Evolutionary conservation across 2,329 filamentous ascomycete genomes (phyloP).

Genomic region (Colletotrichum eleusines): DNA sequence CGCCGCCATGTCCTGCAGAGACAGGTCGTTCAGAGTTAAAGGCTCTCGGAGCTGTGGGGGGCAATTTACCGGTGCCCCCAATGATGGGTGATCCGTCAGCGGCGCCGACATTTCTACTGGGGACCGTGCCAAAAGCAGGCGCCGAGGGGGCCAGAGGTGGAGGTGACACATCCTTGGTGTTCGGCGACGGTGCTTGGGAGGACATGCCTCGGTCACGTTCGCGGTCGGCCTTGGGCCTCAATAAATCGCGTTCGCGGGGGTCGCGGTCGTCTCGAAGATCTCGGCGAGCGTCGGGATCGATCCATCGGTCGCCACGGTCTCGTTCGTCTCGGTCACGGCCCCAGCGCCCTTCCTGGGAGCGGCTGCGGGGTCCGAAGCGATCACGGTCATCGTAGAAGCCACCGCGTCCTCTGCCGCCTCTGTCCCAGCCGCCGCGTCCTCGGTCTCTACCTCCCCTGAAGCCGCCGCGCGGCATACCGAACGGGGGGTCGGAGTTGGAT

Average conservation of each 20-base stretch:
- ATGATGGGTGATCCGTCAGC: slow-evolving; percentile 49
- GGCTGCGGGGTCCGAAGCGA: slow-evolving; percentile 71
- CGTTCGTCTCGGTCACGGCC: slow-evolving; percentile 68
- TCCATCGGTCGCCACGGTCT: slow-evolving; percentile 59
- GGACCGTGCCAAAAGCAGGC: slow-evolving; percentile 68
- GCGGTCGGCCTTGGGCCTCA: slow-evolving; percentile 65
- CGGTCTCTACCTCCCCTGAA: slow-evolving; percentile 62
- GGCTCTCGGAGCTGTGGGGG: slow-evolving; percentile 66
- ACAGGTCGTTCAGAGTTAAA: slow-evolving; percentile 62
- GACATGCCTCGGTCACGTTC: slow-evolving; percentile 49
- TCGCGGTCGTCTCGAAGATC: slow-evolving; percentile 64
- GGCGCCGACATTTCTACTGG: slow-evolving; percentile 57
- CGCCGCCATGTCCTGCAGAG: slow-evolving; percentile 55
- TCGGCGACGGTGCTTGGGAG: slow-evolving; percentile 60
- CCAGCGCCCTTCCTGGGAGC: slow-evolving; percentile 74
- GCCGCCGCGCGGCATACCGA: slow-evolving; percentile 66
- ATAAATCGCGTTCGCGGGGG: slow-evolving; percentile 58
- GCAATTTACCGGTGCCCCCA: slow-evolving; percentile 58
- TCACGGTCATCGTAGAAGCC: slow-evolving; percentile 67
- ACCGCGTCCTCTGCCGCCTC: slow-evolving; percentile 58
- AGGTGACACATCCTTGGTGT: slow-evolving; percentile 66
- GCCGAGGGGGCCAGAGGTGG: slow-evolving; percentile 69
- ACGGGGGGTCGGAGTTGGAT: slow-evolving; percentile 75
- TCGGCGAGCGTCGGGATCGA: slow-evolving; percentile 55
- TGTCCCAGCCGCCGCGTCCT: slow-evolving; percentile 68